Conservation (phyloP, 192 early-diverging fungal genomes). For the Coemansia guatemalensis region DNA sequence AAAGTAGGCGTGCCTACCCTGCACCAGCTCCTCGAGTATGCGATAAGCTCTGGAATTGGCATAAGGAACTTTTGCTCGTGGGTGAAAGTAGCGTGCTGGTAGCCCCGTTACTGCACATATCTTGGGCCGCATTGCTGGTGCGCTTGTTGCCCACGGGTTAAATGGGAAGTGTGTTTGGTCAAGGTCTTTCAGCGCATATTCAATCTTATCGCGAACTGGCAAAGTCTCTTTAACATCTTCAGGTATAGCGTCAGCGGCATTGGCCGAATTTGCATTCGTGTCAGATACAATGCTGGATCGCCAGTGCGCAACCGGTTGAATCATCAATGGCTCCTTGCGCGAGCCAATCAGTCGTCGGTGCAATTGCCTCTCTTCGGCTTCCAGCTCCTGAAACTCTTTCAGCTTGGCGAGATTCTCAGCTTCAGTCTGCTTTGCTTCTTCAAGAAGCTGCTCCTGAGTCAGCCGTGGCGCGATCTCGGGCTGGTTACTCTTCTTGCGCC, state of each 20-base stretch:
- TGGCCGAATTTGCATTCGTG: background rate
- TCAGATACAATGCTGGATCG: conserved; percentile 8
- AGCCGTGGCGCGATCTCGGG: conserved; percentile 8
- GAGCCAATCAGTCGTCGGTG: conserved; percentile 16
- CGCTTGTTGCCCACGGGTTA: conserved; percentile 21
- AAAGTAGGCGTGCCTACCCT: conserved; percentile 39
- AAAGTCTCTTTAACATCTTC: no score
- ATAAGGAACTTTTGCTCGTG: conserved; percentile 45
- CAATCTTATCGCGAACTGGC: background rate
- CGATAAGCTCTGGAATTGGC: conserved; percentile 40
- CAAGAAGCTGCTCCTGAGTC: conserved; percentile 48
- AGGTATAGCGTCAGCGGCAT: background rate
- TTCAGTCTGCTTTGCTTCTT: conserved; percentile 48
- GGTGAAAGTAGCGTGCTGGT: conserved; percentile 47
- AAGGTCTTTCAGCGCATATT: conserved; percentile 30
- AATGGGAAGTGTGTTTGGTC: conserved; percentile 34
- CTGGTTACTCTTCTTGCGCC: conserved; percentile 8
- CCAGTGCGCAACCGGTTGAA: conserved; percentile 44
- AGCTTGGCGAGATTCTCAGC: conserved; percentile 36
- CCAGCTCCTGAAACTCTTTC: conserved; percentile 32
- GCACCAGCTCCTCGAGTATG: conserved; percentile 43
- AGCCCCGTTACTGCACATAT: conserved; percentile 44
- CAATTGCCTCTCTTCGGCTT: conserved; percentile 38
- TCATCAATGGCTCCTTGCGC: conserved; percentile 39
- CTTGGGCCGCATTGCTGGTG: conserved; percentile 18